Percentiles rank a stretch among this genome's conserved stretches.
phyloP scores from a whole-genome alignment of 2,329 filamentous ascomycete genomes.

The Mariannaea sp. region DNA sequence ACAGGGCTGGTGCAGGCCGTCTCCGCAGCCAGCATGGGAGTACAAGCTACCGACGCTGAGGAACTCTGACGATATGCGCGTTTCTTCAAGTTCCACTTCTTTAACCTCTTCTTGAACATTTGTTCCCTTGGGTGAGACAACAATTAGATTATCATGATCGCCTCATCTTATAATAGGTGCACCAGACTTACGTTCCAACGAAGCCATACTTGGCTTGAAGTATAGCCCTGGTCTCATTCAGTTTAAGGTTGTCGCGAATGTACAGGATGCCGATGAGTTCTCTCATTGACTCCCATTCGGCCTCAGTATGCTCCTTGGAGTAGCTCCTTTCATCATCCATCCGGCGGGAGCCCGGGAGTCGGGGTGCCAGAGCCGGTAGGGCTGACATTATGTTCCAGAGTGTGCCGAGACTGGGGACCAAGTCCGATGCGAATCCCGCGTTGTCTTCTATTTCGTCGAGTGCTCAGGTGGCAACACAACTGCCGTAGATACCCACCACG shows the following conservation, averaged over 20 bases:
- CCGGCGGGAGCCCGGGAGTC: slow-evolving; percentile 38
- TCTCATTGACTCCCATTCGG: slow-evolving; percentile 43
- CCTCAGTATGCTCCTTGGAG: slow-evolving; percentile 44
- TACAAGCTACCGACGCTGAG: slow-evolving; percentile 28
- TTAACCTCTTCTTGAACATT: slow-evolving; percentile 48
- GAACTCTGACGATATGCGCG: slow-evolving; percentile 42
- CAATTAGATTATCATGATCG: slow-evolving; percentile 2
- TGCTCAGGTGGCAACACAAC: slow-evolving; percentile 12
- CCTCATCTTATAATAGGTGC: background rate
- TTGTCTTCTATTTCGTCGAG: slow-evolving; percentile 1
- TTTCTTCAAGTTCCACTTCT: slow-evolving; percentile 47
- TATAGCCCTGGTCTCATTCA: slow-evolving; percentile 45
- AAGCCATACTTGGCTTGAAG: slow-evolving; percentile 43
- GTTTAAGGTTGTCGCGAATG: slow-evolving; percentile 43
- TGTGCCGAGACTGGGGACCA: slow-evolving; percentile 2
- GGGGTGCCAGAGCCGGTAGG: slow-evolving; percentile 43
- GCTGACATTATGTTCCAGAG: slow-evolving; percentile 31
- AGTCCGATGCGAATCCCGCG: background rate
- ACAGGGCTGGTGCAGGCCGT: slow-evolving; percentile 18
- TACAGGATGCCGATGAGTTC: slow-evolving; percentile 43
- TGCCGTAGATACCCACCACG: slow-evolving; percentile 21
- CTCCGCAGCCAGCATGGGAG: slow-evolving; percentile 24
- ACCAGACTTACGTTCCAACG: slow-evolving; percentile 43
- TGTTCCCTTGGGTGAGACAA: slow-evolving; percentile 40
- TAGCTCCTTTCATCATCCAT: slow-evolving; percentile 33